These are phyloP conservation scores for Neonectria magnoliae DNA, from an alignment of 2,329 filamentous ascomycete species.

Conservation along the genomic window DNA sequence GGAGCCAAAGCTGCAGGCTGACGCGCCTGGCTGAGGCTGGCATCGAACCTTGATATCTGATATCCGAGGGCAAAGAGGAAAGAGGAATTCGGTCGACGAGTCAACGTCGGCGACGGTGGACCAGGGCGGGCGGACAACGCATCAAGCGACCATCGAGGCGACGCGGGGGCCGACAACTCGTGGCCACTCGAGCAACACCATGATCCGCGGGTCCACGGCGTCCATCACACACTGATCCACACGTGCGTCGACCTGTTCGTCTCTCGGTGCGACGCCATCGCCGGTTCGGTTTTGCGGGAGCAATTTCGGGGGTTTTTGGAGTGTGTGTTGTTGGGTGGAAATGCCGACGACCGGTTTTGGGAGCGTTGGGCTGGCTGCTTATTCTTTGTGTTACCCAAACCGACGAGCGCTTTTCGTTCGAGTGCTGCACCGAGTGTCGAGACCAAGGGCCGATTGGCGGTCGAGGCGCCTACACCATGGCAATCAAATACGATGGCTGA, in stretches of 20 bases:
- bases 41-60: neutral
- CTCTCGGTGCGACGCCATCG: neutral
- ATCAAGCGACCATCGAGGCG: constrained; percentile 37
- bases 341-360: neutral
- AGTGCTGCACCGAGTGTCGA: neutral
- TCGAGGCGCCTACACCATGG: neutral
- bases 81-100: neutral
- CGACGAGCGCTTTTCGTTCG: neutral
- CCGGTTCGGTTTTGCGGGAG: neutral
- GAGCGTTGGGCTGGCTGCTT: neutral
- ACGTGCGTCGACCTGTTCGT: neutral
- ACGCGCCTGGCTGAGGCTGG: neutral
- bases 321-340: neutral
- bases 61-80: neutral
- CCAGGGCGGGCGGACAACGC: constrained; percentile 36
- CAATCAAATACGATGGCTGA: neutral
- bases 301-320: neutral
- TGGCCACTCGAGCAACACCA: constrained; percentile 40
- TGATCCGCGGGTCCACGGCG: constrained; percentile 12
- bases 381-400: neutral
- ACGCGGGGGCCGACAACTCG: constrained; percentile 9
- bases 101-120: neutral
- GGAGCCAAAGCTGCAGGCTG: constrained; percentile 2
- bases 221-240: constrained; percentile 4
- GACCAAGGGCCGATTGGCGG: neutral